These are phyloP conservation scores for Trametes cubensis DNA, from an alignment of 768 basidiomycete genomes.

Conservation along the genomic window DNA sequence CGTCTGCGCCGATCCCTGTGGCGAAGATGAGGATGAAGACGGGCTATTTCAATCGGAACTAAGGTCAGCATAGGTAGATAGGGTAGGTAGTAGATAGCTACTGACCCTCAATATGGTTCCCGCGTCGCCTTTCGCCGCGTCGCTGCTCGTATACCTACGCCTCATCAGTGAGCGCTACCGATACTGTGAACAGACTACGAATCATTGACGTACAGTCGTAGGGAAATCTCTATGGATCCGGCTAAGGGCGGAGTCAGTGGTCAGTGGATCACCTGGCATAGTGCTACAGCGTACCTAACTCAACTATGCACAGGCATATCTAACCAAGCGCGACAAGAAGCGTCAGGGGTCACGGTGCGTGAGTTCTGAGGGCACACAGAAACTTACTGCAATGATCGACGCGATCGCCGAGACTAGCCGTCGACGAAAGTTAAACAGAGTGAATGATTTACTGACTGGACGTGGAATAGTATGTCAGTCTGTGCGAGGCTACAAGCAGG, in stretches of 20 bases:
- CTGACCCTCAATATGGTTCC: not conserved
- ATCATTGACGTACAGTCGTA: not conserved
- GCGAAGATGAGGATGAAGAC: conserved; percentile 3
- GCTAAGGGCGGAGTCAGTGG: not conserved
- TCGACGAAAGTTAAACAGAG: not conserved
- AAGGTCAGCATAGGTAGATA: too few relatives aligned
- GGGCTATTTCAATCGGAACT: not conserved
- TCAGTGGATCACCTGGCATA: too few relatives aligned
- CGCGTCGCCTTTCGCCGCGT: not conserved
- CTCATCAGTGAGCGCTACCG: too few relatives aligned
- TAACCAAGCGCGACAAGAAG: not conserved
- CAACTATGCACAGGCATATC: not conserved
- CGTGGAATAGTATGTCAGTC: too few relatives aligned
- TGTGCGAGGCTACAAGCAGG: too few relatives aligned
- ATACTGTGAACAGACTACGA: not conserved
- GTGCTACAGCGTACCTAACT: not conserved
- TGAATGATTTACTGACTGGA: conserved; percentile 1
- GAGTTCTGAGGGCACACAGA: not conserved
- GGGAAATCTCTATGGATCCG: conserved; percentile 1
- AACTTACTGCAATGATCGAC: not conserved
- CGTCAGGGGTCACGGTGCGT: too few relatives aligned
- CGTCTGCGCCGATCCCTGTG: conserved; percentile 4
- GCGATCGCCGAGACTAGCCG: not conserved
- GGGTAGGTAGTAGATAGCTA: not conserved
- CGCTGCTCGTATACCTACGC: not conserved